phyloP scores from a whole-genome alignment of 2,329 filamentous ascomycete species.

The Fusarium verticillioides region DNA sequence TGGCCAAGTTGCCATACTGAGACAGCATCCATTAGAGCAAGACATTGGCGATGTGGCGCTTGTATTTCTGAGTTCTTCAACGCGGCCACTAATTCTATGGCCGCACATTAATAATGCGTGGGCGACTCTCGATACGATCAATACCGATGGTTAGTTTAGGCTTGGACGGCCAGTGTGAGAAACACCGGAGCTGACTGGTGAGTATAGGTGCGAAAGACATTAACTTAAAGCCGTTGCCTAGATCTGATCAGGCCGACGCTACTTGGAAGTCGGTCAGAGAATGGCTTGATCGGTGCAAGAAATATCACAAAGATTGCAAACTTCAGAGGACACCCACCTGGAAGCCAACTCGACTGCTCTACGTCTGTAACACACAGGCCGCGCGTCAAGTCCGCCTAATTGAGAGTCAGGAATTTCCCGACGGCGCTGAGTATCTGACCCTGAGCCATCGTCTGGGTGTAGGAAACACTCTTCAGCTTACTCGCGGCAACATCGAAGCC shows the following conservation, averaged over 20 bases:
- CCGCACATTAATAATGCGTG: not conserved
- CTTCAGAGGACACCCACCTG: not conserved
- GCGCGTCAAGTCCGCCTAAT: not conserved
- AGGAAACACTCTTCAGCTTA: not conserved
- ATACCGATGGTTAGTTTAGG: not conserved
- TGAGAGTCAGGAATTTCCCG: not conserved
- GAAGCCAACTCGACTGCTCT: constrained; percentile 7
- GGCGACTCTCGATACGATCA: constrained; percentile 3
- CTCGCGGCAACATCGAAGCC: not conserved
- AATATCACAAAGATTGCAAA: not conserved
- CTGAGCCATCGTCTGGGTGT: not conserved
- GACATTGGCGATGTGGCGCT: not conserved
- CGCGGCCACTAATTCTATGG: not conserved
- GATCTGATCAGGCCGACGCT: not conserved
- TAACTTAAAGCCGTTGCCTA: not conserved
- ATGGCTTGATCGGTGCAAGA: constrained; percentile 6
- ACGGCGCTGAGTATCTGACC: constrained; percentile 3
- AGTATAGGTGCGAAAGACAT: not conserved
- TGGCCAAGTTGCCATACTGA: not conserved
- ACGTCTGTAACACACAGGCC: not conserved
- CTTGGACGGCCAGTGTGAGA: not conserved
- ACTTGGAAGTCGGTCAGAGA: not conserved
- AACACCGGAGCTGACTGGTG: not conserved
- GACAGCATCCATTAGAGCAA: constrained; percentile 1
- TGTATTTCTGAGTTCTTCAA: not conserved